Evolutionary conservation across 257 asterid genomes (phyloP).

Genomic region (Solanum infundibuliforme): DNA sequence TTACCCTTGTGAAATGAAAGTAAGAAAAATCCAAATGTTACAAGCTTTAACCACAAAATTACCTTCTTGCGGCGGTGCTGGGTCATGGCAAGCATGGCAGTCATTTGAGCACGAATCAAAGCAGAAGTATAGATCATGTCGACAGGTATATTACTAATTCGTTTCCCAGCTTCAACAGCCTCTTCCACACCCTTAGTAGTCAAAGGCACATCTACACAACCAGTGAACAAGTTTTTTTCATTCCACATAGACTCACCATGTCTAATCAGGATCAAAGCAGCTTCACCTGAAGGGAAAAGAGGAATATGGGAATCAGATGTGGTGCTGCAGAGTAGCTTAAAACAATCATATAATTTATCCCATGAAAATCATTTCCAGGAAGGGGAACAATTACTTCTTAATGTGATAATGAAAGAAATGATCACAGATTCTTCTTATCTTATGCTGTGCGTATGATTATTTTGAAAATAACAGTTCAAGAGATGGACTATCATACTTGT

Average conservation of each 20-base stretch:
- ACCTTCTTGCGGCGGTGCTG: conserved; percentile 99
- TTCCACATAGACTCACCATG: conserved; percentile 99
- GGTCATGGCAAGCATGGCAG: conserved; percentile 99
- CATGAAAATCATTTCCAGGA: neutral
- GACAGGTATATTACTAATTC: conserved; percentile 88
- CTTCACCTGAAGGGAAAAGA: conserved; percentile 44
- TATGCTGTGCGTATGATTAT: neutral
- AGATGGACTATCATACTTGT: conserved; percentile 35
- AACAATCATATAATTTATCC: neutral
- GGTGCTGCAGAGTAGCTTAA: neutral
- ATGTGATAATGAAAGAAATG: neutral
- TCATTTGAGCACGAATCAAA: conserved; percentile 94
- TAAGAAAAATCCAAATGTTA: neutral
- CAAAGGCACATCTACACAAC: conserved; percentile 94
- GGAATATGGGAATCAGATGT: neutral
- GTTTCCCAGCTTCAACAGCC: conserved; percentile 92
- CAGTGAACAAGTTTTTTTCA: conserved; percentile 97
- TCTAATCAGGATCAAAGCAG: conserved; percentile 83
- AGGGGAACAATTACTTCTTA: neutral
- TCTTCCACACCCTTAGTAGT: conserved; percentile 91
- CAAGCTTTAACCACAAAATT: neutral
- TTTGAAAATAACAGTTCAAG: neutral
- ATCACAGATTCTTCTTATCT: neutral
- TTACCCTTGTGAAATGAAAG: neutral
- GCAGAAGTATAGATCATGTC: conserved; percentile 90